A percentile compares a stretch with the other conserved stretches of the same genome.
Evolutionary conservation across 2,329 filamentous ascomycete genomes (phyloP).

Genomic region (Colletotrichum sp.): DNA sequence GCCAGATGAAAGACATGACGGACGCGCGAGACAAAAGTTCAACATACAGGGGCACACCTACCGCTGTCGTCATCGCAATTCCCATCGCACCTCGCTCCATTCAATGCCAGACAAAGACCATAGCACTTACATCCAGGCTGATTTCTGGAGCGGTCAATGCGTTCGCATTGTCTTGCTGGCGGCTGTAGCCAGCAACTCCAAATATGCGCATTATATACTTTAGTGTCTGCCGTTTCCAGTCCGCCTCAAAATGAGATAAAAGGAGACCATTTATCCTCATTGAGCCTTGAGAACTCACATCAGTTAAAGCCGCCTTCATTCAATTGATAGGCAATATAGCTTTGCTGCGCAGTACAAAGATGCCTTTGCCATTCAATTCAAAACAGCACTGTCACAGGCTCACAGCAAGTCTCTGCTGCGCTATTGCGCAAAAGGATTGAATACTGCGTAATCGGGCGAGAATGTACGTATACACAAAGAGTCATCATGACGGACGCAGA

Average conservation of each 20-base stretch:
- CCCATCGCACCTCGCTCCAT: not conserved
- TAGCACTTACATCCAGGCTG: not conserved
- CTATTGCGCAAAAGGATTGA: not conserved
- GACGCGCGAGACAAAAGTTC: not conserved
- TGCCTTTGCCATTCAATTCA: not conserved
- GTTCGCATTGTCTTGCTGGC: not conserved
- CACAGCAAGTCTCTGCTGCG: too few species aligned
- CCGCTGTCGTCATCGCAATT: not conserved
- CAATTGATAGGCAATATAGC: not conserved
- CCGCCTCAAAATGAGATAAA: not conserved
- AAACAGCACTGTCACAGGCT: not conserved
- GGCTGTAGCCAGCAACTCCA: not conserved
- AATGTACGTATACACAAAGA: not conserved
- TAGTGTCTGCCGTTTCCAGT: not conserved
- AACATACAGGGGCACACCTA: not conserved
- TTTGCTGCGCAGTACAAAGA: not conserved
- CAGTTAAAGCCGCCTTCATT: not conserved
- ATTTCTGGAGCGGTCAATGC: not conserved
- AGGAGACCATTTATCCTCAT: not conserved
- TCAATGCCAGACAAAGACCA: rapidly evolving
- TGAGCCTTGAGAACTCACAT: rapidly evolving
- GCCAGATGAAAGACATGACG: not conserved
- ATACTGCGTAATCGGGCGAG: rapidly evolving
- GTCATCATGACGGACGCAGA: not conserved
- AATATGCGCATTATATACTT: rapidly evolving